These are phyloP conservation scores for Phtheirospermum japonicum DNA, from an alignment of 257 asterid genomes.

Conservation along the genomic window DNA sequence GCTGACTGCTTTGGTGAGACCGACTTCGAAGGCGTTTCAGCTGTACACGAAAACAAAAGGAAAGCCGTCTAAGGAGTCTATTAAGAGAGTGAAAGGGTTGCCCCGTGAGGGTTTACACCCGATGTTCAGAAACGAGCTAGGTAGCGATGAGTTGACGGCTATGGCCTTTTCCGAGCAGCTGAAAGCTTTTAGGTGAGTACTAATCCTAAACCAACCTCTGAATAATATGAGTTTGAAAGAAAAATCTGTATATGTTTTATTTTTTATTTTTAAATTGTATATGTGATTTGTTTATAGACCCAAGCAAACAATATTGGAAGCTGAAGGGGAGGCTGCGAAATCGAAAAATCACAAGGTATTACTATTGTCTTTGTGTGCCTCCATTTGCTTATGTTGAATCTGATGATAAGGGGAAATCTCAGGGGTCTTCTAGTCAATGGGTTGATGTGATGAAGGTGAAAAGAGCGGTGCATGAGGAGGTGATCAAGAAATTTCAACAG, in stretches of 20 bases:
- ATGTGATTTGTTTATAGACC: conserved; percentile 46
- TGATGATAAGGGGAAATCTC: conserved; percentile 31
- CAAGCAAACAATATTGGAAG: conserved; percentile 88
- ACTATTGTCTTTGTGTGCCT: neutral
- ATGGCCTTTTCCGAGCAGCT: conserved; percentile 92
- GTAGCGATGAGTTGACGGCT: conserved; percentile 79
- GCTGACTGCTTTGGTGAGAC: conserved; percentile 59
- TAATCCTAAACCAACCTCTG: conserved; percentile 14
- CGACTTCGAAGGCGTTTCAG: conserved; percentile 63
- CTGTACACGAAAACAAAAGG: conserved; percentile 76
- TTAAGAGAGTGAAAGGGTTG: conserved; percentile 68
- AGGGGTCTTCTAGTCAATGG: conserved; percentile 61
- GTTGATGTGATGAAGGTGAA: conserved; percentile 86
- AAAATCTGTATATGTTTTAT: too few species aligned
- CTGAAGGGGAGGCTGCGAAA: conserved; percentile 90
- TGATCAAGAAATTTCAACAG: conserved; percentile 73
- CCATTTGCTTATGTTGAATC: conserved; percentile 8
- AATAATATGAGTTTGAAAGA: conserved; percentile 5
- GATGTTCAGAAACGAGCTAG: conserved; percentile 55
- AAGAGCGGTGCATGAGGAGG: conserved; percentile 88
- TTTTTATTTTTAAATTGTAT: conserved; percentile 28
- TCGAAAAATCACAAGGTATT: conserved; percentile 62
- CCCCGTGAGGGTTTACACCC: conserved; percentile 95
- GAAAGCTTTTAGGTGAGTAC: conserved; percentile 65
- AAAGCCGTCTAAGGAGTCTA: conserved; percentile 86